These are phyloP conservation scores for Metschnikowia similis DNA, from an alignment of 805 yeast genomes.

Conservation along the genomic window DNA sequence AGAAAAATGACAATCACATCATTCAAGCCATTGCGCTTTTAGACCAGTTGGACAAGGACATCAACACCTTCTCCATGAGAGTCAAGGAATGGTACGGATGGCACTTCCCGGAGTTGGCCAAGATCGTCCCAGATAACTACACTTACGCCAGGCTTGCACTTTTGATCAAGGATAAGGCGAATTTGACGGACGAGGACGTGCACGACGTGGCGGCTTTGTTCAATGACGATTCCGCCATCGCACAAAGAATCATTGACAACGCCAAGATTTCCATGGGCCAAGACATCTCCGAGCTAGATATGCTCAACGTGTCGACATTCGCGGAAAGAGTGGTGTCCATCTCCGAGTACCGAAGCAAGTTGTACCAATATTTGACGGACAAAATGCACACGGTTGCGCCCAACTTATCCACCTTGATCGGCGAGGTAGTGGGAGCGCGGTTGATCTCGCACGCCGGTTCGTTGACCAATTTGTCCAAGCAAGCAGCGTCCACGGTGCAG, in stretches of 20 bases:
- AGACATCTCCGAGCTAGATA: constrained; percentile 91
- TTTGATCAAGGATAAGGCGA: constrained; percentile 81
- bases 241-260: constrained; percentile 88
- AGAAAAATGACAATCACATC: constrained; percentile 97
- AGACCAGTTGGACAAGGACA: constrained; percentile 97
- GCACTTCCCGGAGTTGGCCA: constrained; percentile 97
- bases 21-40: constrained; percentile 97
- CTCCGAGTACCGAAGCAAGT: constrained; percentile 81
- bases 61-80: constrained; percentile 96
- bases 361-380: constrained; percentile 83
- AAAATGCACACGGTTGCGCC: constrained; percentile 99
- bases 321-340: constrained; percentile 91
- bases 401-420: constrained; percentile 70
- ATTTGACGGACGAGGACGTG: constrained; percentile 85
- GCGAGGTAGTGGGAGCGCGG: constrained; percentile 98
- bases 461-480: constrained; percentile 88
- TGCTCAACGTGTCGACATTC: constrained; percentile 84
- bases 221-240: constrained; percentile 85
- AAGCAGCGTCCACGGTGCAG: constrained; percentile 98
- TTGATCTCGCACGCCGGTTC: constrained; percentile 97
- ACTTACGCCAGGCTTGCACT: constrained; percentile 77
- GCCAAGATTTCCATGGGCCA: constrained; percentile 99
- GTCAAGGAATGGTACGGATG: constrained; percentile 98
- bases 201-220: constrained; percentile 90
- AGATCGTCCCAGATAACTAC: constrained; percentile 86